Evolutionary conservation across 2,329 filamentous ascomycete species (phyloP).

Genomic region (Colletotrichum sp.): DNA sequence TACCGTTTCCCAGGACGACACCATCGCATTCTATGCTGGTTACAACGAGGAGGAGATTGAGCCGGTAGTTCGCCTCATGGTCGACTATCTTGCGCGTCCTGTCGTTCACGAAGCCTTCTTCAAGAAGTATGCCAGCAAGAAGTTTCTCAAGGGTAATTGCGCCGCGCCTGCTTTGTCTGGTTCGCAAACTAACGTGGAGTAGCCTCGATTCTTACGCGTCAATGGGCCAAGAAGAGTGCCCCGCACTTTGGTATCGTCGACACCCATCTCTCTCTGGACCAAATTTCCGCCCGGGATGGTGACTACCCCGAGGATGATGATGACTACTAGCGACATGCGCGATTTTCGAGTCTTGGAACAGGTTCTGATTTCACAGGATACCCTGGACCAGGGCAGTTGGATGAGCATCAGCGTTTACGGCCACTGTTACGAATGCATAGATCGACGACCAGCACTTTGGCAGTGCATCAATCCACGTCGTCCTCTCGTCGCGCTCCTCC

Average conservation of each 20-base stretch:
- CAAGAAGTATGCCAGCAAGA: slow-evolving; percentile 99
- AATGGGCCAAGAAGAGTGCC: slow-evolving; percentile 89
- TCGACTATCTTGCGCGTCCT: slow-evolving; percentile 92
- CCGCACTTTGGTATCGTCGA: slow-evolving; percentile 59
- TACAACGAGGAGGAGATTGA: slow-evolving; percentile 93
- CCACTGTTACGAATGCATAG: slow-evolving; percentile 37
- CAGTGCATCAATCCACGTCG: neutral
- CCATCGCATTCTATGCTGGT: slow-evolving; percentile 87
- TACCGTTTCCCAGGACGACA: slow-evolving; percentile 68
- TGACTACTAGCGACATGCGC: slow-evolving; percentile 17
- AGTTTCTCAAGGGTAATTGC: slow-evolving; percentile 93
- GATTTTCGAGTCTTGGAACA: slow-evolving; percentile 21
- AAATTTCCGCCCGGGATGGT: slow-evolving; percentile 37
- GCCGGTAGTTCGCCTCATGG: slow-evolving; percentile 91
- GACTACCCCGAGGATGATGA: slow-evolving; percentile 34
- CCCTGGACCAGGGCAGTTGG: slow-evolving; percentile 25
- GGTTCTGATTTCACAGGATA: slow-evolving; percentile 28
- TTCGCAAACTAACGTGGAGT: slow-evolving; percentile 27
- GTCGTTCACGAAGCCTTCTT: slow-evolving; percentile 97
- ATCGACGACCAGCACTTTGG: slow-evolving; percentile 26
- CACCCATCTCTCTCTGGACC: slow-evolving; percentile 54
- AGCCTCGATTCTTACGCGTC: slow-evolving; percentile 91
- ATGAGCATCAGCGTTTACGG: slow-evolving; percentile 20
- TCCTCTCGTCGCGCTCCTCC: neutral
- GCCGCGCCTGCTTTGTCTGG: too few species aligned